Conservation (phyloP, 176 grass and related monocot genomes). For the Oryza rufipogon region DNA sequence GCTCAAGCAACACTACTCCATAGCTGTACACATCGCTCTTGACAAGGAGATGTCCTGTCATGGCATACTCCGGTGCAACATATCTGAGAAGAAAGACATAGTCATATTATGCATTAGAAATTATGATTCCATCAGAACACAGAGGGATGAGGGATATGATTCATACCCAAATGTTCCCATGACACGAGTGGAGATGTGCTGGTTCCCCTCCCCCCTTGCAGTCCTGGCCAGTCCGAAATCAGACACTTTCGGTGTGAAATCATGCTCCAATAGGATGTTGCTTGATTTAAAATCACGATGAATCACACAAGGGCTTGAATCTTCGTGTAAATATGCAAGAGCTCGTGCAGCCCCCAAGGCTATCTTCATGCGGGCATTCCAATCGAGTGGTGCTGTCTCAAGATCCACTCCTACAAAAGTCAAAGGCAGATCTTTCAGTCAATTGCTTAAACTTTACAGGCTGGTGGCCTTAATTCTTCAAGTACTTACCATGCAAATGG, state of each 20-base stretch:
- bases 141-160: not conserved
- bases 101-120: constrained; percentile 10
- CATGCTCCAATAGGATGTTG: constrained; percentile 93
- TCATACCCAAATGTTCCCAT: constrained; percentile 97
- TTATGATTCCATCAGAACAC: not conserved
- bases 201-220: constrained; percentile 78
- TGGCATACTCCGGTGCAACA: constrained; percentile 96
- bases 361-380: constrained; percentile 94
- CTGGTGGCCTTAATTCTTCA: constrained; percentile 26
- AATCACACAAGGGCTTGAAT: constrained; percentile 94
- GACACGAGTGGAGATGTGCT: constrained; percentile 91
- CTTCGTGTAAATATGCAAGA: constrained; percentile 95
- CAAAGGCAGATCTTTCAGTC: constrained; percentile 22
- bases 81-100: constrained; percentile 48
- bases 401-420: constrained; percentile 58
- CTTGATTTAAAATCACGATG: constrained; percentile 99
- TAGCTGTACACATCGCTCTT: constrained; percentile 99
- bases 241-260: constrained; percentile 94
- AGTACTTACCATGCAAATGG: constrained; percentile 90
- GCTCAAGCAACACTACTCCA: constrained; percentile 94
- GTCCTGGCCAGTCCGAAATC: constrained; percentile 93
- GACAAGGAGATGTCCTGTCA: constrained; percentile 97
- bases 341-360: constrained; percentile 85
- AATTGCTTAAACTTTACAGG: constrained; percentile 31
- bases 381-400: constrained; percentile 74